phyloP scores from a whole-genome alignment of 2,329 filamentous ascomycete species.

The Penicillium oxalicum region DNA sequence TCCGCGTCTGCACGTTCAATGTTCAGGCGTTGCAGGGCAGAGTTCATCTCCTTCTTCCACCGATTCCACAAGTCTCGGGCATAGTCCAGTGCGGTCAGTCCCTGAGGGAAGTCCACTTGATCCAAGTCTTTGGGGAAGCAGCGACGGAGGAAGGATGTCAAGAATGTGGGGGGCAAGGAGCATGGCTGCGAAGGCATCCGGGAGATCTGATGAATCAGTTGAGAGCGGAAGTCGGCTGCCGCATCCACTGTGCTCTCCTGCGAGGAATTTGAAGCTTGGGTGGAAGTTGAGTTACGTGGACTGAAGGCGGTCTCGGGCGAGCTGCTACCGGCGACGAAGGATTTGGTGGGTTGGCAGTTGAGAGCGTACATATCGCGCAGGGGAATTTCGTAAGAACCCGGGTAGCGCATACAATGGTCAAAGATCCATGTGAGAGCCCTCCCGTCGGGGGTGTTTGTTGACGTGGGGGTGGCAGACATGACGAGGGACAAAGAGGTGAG shows the following conservation, averaged over 20 bases:
- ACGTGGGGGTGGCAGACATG: conserved; percentile 14
- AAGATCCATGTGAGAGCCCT: conserved; percentile 49
- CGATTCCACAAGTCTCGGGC: conserved; percentile 58
- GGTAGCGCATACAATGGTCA: conserved; percentile 56
- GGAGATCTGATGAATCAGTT: conserved; percentile 48
- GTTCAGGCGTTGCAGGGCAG: conserved; percentile 50
- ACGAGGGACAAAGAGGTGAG: conserved; percentile 1
- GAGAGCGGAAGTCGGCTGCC: conserved; percentile 39
- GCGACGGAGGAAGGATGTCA: conserved; percentile 55
- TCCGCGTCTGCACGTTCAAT: conserved; percentile 46
- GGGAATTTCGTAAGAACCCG: conserved; percentile 59
- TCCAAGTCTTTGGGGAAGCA: conserved; percentile 53
- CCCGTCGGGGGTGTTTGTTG: conserved; percentile 30
- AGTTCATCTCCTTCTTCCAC: conserved; percentile 52
- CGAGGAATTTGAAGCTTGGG: conserved; percentile 21
- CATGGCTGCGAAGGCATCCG: conserved; percentile 55
- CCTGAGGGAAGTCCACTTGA: conserved; percentile 60
- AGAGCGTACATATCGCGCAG: conserved; percentile 63
- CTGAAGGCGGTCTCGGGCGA: conserved; percentile 33
- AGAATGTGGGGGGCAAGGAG: conserved; percentile 57
- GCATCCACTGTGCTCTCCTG: conserved; percentile 25
- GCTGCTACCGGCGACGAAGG: conserved; percentile 23
- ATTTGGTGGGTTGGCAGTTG: conserved; percentile 52
- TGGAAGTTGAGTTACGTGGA: conserved; percentile 28
- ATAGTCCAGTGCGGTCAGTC: conserved; percentile 61